Conservation (phyloP, 495 filamentous ascomycete species). For the Podospora tetraspora region DNA sequence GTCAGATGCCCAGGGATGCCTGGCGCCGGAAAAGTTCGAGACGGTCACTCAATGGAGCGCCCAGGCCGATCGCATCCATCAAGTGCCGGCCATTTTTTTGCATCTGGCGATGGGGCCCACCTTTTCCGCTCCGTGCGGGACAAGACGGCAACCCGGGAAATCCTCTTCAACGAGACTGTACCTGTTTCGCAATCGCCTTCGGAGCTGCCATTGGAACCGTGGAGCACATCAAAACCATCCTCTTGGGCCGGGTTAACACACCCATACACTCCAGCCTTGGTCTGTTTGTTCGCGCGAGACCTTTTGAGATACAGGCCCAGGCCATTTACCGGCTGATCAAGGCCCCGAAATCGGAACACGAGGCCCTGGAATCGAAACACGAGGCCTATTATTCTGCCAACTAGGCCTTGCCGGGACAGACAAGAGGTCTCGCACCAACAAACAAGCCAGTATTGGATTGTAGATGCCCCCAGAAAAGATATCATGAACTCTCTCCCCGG, state of each 20-base stretch:
- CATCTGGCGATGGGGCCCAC: background rate
- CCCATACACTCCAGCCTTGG: too few relatives aligned
- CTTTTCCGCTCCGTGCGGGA: background rate
- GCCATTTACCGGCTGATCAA: too few relatives aligned
- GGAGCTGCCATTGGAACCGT: background rate
- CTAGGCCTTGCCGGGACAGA: too few relatives aligned
- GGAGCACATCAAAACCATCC: background rate
- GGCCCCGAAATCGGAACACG: too few relatives aligned
- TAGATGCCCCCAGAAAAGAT: background rate
- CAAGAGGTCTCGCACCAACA: too few relatives aligned
- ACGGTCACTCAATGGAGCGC: background rate
- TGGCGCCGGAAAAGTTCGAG: too few relatives aligned
- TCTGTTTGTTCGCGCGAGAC: too few relatives aligned
- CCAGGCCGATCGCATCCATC: background rate
- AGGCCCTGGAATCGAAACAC: too few relatives aligned
- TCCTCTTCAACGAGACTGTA: background rate
- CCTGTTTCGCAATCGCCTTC: background rate
- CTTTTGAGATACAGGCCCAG: too few relatives aligned
- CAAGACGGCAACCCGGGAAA: background rate
- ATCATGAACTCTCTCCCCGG: background rate
- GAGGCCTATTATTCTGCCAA: too few relatives aligned
- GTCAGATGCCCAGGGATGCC: background rate
- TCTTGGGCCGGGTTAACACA: background rate
- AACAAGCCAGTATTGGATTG: too few relatives aligned
- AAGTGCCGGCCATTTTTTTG: background rate